Base-by-base conservation (phyloP, 2,329 filamentous ascomycete species). In the Metarhizium anisopliae region DNA sequence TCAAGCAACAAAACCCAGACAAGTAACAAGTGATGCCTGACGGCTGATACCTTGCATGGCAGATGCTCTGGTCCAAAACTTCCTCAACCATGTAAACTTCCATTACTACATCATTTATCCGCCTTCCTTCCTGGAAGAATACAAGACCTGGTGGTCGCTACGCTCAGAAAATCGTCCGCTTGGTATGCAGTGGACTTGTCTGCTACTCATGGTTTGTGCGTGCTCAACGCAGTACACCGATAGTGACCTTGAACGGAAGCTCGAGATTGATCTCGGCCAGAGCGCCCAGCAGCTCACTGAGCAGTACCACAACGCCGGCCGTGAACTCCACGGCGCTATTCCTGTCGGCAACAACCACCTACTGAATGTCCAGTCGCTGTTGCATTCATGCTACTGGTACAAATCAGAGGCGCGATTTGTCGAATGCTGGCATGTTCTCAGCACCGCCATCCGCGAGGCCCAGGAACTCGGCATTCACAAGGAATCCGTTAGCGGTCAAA, bases 61-160 rank as follows among this genome's bases (percentile, higher is more conserved):
- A 73, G 71, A 73, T 56, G 61, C 60, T 10, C 62, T 73, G 6
- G 65, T 73, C 10, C 67, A 73, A 43, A 70, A 71, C 59, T 73
- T 73, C 53, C 60, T 73, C 14, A 63, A 64, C 51, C 64, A 66
- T 45, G 70, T 68, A 58, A 73, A 73, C 56, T 72, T 64, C 52
- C 70, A 72, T 56, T 70, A 71, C 63, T 73, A 73, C 56, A 68
- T 72, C 51, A 59, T 72, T 35, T 71, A 73, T 54, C 68, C 71
- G 0, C 59, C 65, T 0, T 61, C 63, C 5, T 72, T 73, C 40
- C 40, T 71, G 13, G 64, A 68, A 40, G 68, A 72, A 29, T 73
- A 73, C 47, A 61, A 66, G 38, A 56, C 60, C 14, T 73, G 71
- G 71, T 73, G 70, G 68, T 53, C 57, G 16, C 58, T 61, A 25